Evolutionary conservation across 2,329 filamentous ascomycete genomes (phyloP).

Genomic region (Ophiocordyceps camponoti-rufipedis): DNA sequence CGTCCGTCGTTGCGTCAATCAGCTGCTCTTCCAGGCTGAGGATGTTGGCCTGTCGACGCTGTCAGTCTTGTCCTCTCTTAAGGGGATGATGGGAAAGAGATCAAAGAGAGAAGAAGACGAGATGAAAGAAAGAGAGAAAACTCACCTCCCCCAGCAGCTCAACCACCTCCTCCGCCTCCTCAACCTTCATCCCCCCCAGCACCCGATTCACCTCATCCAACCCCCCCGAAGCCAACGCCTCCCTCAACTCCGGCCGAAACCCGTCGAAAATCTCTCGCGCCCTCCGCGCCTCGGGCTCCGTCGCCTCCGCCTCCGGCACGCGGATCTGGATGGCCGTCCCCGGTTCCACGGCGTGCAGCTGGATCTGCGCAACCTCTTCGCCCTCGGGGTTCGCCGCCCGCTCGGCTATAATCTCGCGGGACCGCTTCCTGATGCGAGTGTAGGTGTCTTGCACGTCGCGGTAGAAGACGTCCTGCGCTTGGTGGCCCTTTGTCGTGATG

Average conservation of each 20-base stretch:
- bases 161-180: conserved; percentile 73
- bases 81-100: too few species aligned
- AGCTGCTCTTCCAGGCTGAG: conserved; percentile 83
- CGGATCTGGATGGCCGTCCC: conserved; percentile 80
- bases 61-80: not conserved
- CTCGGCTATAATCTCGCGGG: conserved; percentile 48
- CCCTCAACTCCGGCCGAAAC: conserved; percentile 66
- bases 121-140: not conserved
- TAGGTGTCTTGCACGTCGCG: conserved; percentile 90
- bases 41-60: conserved; percentile 49
- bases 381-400: conserved; percentile 27
- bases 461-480: conserved; percentile 77
- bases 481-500: conserved; percentile 74
- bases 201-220: conserved; percentile 45
- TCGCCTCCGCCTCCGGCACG: conserved; percentile 52
- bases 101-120: not conserved
- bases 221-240: conserved; percentile 72
- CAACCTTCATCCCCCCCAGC: conserved; percentile 71
- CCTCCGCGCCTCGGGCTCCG: conserved; percentile 43
- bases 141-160: conserved; percentile 53
- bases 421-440: conserved; percentile 58
- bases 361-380: conserved; percentile 79
- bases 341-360: conserved; percentile 89
- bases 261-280: conserved; percentile 63
- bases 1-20: conserved; percentile 84